Evolutionary conservation across 2,329 filamentous ascomycete species (phyloP), one percentile per base, ranked within the genome.

Genomic region (Alternaria sp.): DNA sequence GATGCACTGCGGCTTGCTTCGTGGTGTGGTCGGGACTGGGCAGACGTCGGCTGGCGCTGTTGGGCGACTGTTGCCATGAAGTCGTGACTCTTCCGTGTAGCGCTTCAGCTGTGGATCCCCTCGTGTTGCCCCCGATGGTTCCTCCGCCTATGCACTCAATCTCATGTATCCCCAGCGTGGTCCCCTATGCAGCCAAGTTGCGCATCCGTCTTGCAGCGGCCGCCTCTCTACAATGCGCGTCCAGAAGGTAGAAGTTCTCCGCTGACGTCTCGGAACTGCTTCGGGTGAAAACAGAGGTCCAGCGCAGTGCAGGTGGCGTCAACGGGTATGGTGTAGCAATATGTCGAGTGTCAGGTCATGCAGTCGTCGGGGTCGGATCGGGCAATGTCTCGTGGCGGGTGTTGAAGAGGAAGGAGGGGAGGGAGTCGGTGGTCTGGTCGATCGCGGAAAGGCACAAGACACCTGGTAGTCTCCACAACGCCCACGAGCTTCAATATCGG

Each of bases 1-100:
- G 74, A 75, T 73, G 73, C 66, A 70, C 71, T 77, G 60, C 74
- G 74, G 70, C 78, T 80, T 55, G 80, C 74, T 70, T 80, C 76
- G 53, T 81, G 79, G 67, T 82, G 71, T 27, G 72, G 62, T 38
- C 72, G 73, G 52, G 74, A 64, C 51, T 66, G 72, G 46, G 71
- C 69, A 62, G 73, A 68, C 51, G 70, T 70, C 53, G 75, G 71
- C 57, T 74, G 68, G 65, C 69, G 74, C 57, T 76, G 76, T 52
- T 79, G 76, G 64, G 76, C 74, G 30, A 77, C 72, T 54, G 77
- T 71, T 59, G 76, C 76, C 76, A 79, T 78, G 55, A 67, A 67
- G 51, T 59, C 60, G 68, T 66, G 69, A 59, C 57, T 65, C 59
- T 57, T 56, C 18, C 60, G 49, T 45, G 60, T 59, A 60, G 63